Conservation (phyloP, 805 yeast species). For the Hanseniaspora mollemarum region DNA sequence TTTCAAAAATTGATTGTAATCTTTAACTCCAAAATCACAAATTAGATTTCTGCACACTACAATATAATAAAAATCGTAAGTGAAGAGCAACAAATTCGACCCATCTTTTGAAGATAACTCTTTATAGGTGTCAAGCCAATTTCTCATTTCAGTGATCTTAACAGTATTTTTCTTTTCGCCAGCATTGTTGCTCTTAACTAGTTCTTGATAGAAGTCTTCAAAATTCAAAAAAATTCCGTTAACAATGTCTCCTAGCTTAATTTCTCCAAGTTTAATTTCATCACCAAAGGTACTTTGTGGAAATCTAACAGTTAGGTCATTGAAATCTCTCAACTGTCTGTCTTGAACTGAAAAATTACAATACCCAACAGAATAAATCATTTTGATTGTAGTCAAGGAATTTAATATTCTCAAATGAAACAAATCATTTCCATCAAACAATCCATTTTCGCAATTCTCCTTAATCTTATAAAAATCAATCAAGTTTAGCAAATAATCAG, state of each 20-base stretch:
- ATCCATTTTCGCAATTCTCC: conserved; percentile 28
- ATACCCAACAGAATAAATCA: conserved; percentile 40
- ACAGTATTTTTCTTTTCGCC: background rate
- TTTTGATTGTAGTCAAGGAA: conserved; percentile 41
- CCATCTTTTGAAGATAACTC: conserved; percentile 38
- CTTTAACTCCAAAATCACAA: conserved; percentile 24
- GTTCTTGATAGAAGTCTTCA: conserved; percentile 21
- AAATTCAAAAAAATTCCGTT: conserved; percentile 26
- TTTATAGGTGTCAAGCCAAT: conserved; percentile 39
- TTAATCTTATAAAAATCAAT: conserved; percentile 36
- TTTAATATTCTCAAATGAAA: conserved; percentile 47
- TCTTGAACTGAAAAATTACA: conserved; percentile 31
- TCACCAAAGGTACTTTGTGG: conserved; percentile 46
- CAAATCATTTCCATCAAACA: conserved; percentile 33
- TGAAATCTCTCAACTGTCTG: conserved; percentile 29
- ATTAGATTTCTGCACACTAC: conserved; percentile 33
- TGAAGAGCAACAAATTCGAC: conserved; percentile 39
- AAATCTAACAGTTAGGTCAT: conserved; percentile 36
- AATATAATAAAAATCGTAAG: conserved; percentile 39
- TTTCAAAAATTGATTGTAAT: conserved; percentile 19
- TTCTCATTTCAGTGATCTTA: conserved; percentile 31
- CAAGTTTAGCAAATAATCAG: conserved; percentile 39
- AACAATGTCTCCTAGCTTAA: conserved; percentile 34
- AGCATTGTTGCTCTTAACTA: conserved; percentile 4
- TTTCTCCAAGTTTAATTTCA: conserved; percentile 42